Base-by-base conservation (phyloP, 768 basidiomycete genomes). In the Boletus tomentosulus region DNA sequence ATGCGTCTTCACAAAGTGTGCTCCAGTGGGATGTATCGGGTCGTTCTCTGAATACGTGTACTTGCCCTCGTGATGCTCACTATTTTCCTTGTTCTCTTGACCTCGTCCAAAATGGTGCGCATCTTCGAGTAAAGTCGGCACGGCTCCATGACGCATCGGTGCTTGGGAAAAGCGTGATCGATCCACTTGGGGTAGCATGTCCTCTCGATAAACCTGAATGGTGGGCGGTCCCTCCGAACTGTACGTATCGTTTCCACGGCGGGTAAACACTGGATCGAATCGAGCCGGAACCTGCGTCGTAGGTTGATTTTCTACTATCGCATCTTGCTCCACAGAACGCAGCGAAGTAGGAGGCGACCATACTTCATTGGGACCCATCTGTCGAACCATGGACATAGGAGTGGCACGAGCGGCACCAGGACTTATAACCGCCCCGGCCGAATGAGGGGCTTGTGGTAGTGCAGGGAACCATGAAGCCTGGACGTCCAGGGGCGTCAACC, bases 241-340 rank as follows among this genome's bases (percentile, higher is more conserved):
- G 33, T 56, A 60, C 6, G 56, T 45, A 33, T 62, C 61, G 28
- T 62, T 65, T 33, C 58, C 46, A 13, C 62, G 58, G 15, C 57
- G 57, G 12, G 70, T 69, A 34, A 76, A 68, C 30, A n/a, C 16
- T 5, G 74, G 59, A 59, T 79, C 79, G 48, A 78, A 72, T 53
- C 76, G 75, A 25, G 75, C 74, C 15, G 80, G 73, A 38, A 78
- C 74, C 22, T 77, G 75, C 38, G 76, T 75, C 33, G n/a, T 45
- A 33, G 44, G 38, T 51, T 78, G 73, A 9, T 73, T 69, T 41
- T 47, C 54, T 16, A 62, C 62, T 63, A 77, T 80, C 30, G 75
- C 60, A 34, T 74, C 72, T 27, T 68, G 67, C 41, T 78, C 73
- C 1, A 62, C 64, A 11, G 72, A 70, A 43, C 70, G 71, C 1